Evolutionary conservation across 2,329 filamentous ascomycete genomes (phyloP).

Genomic region (Diaporthe vexans): DNA sequence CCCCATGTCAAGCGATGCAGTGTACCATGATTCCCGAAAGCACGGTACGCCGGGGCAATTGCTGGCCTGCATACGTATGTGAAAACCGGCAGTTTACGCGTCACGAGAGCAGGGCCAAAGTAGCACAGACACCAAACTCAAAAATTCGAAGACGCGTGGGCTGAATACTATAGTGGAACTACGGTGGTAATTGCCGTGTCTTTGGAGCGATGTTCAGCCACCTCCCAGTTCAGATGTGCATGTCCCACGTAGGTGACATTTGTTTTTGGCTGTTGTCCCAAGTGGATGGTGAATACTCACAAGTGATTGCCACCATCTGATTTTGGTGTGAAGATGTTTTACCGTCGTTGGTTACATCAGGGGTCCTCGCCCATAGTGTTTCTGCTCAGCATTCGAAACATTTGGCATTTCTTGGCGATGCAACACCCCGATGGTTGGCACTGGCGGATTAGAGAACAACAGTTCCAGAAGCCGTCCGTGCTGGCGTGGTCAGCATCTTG

Average conservation of each 20-base stretch:
- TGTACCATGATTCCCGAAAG: not conserved
- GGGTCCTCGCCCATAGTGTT: slow-evolving; percentile 26
- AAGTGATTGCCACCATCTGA: slow-evolving; percentile 24
- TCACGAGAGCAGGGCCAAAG: not conserved
- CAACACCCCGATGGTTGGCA: slow-evolving; percentile 29
- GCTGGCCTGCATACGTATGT: not conserved
- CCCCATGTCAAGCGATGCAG: not conserved
- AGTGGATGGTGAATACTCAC: not conserved
- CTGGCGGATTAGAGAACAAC: slow-evolving; percentile 2
- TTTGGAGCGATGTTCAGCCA: not conserved
- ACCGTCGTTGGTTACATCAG: slow-evolving; percentile 26
- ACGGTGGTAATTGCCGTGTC: not conserved
- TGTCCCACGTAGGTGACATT: not conserved
- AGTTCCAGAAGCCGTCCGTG: slow-evolving; percentile 33
- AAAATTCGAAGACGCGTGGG: not conserved
- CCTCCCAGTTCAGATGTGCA: no score
- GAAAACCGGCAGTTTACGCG: not conserved
- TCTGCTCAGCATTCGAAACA: slow-evolving; percentile 34
- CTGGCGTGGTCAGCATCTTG: slow-evolving; percentile 26
- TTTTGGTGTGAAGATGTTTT: slow-evolving; percentile 18
- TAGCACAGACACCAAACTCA: no score
- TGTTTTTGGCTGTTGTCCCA: not conserved
- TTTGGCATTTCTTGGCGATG: slow-evolving; percentile 33
- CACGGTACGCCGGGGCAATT: not conserved
- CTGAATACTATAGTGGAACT: not conserved